Evolutionary conservation across 2,329 filamentous ascomycete species (phyloP).

Genomic region (Cercospora janseana): DNA sequence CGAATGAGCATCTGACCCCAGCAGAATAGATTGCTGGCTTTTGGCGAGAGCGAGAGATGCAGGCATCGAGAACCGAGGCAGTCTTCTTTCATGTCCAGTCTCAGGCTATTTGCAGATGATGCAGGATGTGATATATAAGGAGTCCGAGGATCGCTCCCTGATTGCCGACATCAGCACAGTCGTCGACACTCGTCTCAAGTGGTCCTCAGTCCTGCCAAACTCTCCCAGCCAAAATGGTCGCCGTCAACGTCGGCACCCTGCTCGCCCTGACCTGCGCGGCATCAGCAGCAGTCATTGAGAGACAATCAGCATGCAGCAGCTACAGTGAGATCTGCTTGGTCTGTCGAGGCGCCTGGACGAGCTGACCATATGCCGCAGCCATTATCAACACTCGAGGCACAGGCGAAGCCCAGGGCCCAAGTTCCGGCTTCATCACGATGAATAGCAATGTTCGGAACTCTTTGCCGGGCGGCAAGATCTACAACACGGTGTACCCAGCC

Average conservation of each 20-base stretch:
- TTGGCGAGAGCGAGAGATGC: background rate
- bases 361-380: slow-evolving; percentile 14
- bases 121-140: too few relatives aligned
- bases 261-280: slow-evolving; percentile 13
- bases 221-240: slow-evolving; percentile 2
- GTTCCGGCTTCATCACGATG: slow-evolving; percentile 38
- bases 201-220: too few relatives aligned
- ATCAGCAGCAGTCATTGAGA: slow-evolving; percentile 15
- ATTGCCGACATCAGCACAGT: too few relatives aligned
- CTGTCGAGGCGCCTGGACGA: background rate
- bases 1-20: too few relatives aligned
- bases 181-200: too few relatives aligned
- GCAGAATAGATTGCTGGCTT: background rate
- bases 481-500: slow-evolving; percentile 40
- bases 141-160: too few relatives aligned
- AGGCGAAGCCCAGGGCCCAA: slow-evolving; percentile 27
- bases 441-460: slow-evolving; percentile 33
- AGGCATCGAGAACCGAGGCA: too few relatives aligned
- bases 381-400: slow-evolving; percentile 35
- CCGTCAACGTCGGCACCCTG: background rate
- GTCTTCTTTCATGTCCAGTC: too few relatives aligned
- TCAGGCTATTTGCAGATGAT: too few relatives aligned
- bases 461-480: slow-evolving; percentile 37
- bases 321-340: slow-evolving; percentile 9
- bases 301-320: slow-evolving; percentile 17